Percentiles rank a stretch among this genome's conserved stretches.
Evolutionary conservation across 805 yeast genomes (phyloP).

Genomic region (Kodamaea laetipori): DNA sequence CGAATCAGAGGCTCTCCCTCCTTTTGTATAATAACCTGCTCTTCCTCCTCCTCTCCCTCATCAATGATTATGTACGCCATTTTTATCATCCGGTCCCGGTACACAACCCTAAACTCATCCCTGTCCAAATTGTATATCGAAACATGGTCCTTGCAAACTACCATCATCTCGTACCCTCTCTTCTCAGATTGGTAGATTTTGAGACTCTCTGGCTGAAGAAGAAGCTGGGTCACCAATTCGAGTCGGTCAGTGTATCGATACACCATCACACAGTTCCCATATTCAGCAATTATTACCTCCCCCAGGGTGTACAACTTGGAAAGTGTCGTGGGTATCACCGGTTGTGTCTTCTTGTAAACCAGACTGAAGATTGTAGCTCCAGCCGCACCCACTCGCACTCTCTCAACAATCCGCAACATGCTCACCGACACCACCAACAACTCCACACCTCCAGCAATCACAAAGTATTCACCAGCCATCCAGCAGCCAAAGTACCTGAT

Average conservation of each 20-base stretch:
- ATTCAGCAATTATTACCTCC: constrained; percentile 1
- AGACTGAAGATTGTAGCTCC: not conserved
- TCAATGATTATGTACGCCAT: constrained; percentile 6
- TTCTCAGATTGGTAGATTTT: constrained; percentile 3
- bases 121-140: constrained; percentile 5
- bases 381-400: not conserved
- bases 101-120: constrained; percentile 9
- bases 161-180: constrained; percentile 5
- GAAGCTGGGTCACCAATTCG: constrained; percentile 1
- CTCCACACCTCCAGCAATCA: constrained; percentile 4
- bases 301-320: not conserved
- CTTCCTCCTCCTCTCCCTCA: constrained; percentile 3
- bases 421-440: constrained; percentile 3
- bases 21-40: not conserved
- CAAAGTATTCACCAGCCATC: constrained; percentile 6
- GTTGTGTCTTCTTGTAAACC: not conserved
- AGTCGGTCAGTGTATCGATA: not conserved
- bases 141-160: constrained; percentile 9
- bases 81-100: not conserved
- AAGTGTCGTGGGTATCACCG: not conserved
- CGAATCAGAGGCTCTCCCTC: constrained; percentile 10
- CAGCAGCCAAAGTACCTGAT: constrained; percentile 12
- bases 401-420: not conserved
- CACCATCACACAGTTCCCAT: constrained; percentile 7
- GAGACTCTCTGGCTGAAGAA: not conserved